phyloP scores from a whole-genome alignment of 768 basidiomycete species.

The Leccinellum albellum region DNA sequence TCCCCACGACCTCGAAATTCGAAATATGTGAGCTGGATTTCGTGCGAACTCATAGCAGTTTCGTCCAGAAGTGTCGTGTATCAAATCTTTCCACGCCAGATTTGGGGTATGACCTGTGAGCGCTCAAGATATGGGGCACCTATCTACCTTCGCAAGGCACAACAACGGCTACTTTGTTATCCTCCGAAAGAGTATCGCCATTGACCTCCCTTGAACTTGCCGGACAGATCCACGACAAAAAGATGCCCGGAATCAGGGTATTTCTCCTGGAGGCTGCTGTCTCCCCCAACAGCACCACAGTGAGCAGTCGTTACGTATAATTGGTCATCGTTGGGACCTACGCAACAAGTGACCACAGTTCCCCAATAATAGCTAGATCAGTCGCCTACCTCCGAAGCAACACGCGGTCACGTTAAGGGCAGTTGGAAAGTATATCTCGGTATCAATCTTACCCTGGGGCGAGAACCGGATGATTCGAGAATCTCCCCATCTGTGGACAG shows the following conservation, averaged over 20 bases:
- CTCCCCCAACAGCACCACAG: conserved; percentile 56
- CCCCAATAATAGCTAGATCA: conserved; percentile 2
- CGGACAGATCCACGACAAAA: conserved; percentile 31
- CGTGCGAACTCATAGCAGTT: conserved; percentile 11
- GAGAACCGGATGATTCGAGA: conserved; percentile 56
- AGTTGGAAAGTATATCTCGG: conserved; percentile 57
- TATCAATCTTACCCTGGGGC: conserved; percentile 49
- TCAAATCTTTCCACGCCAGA: background rate
- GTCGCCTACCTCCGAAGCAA: conserved; percentile 49
- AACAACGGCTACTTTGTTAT: background rate
- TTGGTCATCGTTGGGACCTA: conserved; percentile 58
- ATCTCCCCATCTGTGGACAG: conserved; percentile 54
- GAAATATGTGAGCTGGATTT: conserved; percentile 23
- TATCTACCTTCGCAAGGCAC: background rate
- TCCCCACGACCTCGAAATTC: conserved; percentile 24
- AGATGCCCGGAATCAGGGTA: conserved; percentile 36
- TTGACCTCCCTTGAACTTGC: conserved; percentile 21
- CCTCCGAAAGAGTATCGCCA: conserved; percentile 25
- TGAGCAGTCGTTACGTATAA: conserved; percentile 55
- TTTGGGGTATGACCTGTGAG: background rate
- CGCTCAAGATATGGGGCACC: background rate
- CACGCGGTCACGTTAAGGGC: conserved; percentile 64
- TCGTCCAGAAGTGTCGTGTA: background rate
- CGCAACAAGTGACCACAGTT: background rate
- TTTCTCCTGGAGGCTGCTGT: conserved; percentile 34